Evolutionary conservation across 768 basidiomycete genomes (phyloP), one percentile per base, ranked within the genome.

Genomic region (Roridomyces roridus): DNA sequence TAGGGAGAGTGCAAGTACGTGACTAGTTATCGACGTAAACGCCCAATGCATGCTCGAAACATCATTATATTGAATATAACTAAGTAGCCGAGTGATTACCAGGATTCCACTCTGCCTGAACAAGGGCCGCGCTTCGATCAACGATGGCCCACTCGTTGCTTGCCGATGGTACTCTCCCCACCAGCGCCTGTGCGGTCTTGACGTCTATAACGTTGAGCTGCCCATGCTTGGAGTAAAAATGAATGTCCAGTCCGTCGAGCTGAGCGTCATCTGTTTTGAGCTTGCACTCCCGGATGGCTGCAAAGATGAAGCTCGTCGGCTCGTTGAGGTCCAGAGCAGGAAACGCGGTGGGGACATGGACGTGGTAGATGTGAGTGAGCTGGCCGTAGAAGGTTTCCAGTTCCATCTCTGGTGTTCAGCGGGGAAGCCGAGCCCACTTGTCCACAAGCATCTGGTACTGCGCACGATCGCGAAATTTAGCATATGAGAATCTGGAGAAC

Each of bases 381-480:
- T 67, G 66, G 7, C 71, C 71, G 45, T 60, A 72, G 31, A 67
- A 57, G 1, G 23, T 46, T 1, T 2, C 9, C 0, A 18, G 43
- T 15, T 21, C 26, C 21, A 28, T 46, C 0, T 21, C 2, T 7
- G 65, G 23, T 50, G 18, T 42, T 73, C 71, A n/a, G 69, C 63
- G 15, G 63, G 59, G 5, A 67, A n/a, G n/a, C n/a, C n/a, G 28
- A 18, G 64, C 60, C 37, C 72, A 72, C 70, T 72, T 24, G 43
- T n/a, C n/a, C n/a, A 26, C 6, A 31, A 14, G 29, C 29, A 31
- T 31, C n/a, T n/a, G n/a, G n/a, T n/a, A n/a, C n/a, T n/a, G n/a
- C n/a, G n/a, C n/a, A n/a, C 8, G 4, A 5, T 10, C 4, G 12
- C 42, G 3, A 31, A 26, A 34, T 8, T 8, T 14, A n/a, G 9